Evolutionary conservation across 176 grass and related monocot genomes (phyloP).

Genomic region (Cenchrus purpureus): DNA sequence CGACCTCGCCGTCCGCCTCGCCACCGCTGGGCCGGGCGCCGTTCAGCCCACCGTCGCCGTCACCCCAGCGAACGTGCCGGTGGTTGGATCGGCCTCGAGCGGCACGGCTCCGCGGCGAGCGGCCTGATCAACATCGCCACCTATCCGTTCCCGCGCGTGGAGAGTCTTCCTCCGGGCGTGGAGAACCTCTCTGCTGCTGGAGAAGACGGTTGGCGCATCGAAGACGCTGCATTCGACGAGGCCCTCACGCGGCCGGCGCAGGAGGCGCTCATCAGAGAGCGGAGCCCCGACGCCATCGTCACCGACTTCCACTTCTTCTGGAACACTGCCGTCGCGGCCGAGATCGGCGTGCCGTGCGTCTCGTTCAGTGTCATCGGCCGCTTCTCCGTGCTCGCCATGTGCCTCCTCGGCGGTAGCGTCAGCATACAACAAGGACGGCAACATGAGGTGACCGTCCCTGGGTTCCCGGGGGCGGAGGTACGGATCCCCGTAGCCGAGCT

Average conservation of each 20-base stretch:
- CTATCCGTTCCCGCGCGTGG: not conserved
- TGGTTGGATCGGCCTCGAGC: not conserved
- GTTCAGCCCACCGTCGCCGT: conserved; percentile 24
- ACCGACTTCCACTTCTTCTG: conserved; percentile 35
- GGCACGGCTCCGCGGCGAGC: not conserved
- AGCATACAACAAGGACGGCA: too few species aligned
- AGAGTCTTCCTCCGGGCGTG: not conserved
- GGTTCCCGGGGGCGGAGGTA: conserved; percentile 18
- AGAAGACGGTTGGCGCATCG: not conserved
- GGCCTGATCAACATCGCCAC: not conserved
- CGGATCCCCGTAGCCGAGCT: conserved; percentile 26
- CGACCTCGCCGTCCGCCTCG: conserved; percentile 16
- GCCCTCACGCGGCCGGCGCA: not conserved
- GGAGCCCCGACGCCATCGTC: conserved; percentile 28
- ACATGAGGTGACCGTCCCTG: not conserved
- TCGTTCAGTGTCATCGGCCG: not conserved
- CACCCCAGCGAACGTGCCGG: conserved; percentile 20
- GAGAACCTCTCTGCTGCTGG: conserved; percentile 4
- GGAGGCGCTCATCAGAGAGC: conserved; percentile 31
- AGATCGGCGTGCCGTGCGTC: conserved; percentile 21
- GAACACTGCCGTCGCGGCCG: not conserved
- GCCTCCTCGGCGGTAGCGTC: not conserved
- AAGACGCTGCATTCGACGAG: not conserved
- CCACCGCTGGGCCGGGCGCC: not conserved
- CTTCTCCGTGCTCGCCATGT: conserved; percentile 26